These are phyloP conservation scores for Neocallimastix lanati DNA, from an alignment of 192 early-diverging fungal genomes.

Conservation along the genomic window DNA sequence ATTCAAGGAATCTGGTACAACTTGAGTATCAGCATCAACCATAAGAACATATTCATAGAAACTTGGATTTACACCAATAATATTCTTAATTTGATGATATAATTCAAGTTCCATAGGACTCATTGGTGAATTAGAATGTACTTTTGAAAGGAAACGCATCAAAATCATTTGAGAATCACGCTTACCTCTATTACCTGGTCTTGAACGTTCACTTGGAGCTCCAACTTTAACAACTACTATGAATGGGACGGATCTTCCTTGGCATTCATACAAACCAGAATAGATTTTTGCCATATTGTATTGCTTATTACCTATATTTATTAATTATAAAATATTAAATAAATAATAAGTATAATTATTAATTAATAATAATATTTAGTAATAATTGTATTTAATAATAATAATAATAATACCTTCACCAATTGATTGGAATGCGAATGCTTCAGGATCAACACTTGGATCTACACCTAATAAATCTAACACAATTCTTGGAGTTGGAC, in stretches of 20 bases:
- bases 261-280: not conserved
- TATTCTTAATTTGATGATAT: constrained; percentile 97
- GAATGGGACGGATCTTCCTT: not conserved
- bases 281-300: not conserved
- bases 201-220: not conserved
- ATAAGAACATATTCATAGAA: constrained; percentile 95
- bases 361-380: not conserved
- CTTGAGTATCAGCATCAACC: constrained; percentile 95
- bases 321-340: not conserved
- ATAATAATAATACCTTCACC: constrained; percentile 24
- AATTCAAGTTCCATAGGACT: constrained; percentile 89
- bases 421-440: constrained; percentile 69
- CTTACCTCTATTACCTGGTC: not conserved
- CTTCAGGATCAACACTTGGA: constrained; percentile 51
- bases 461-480: constrained; percentile 89
- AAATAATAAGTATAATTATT: too few species aligned
- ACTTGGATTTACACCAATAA: constrained; percentile 89
- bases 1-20: constrained; percentile 74
- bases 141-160: constrained; percentile 22
- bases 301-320: not conserved
- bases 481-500: constrained; percentile 89
- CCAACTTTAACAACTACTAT: not conserved
- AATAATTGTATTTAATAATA: too few species aligned
- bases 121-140: constrained; percentile 87
- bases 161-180: not conserved